Conservation (phyloP, 2,329 filamentous ascomycete genomes). For the Penicillium palitans region DNA sequence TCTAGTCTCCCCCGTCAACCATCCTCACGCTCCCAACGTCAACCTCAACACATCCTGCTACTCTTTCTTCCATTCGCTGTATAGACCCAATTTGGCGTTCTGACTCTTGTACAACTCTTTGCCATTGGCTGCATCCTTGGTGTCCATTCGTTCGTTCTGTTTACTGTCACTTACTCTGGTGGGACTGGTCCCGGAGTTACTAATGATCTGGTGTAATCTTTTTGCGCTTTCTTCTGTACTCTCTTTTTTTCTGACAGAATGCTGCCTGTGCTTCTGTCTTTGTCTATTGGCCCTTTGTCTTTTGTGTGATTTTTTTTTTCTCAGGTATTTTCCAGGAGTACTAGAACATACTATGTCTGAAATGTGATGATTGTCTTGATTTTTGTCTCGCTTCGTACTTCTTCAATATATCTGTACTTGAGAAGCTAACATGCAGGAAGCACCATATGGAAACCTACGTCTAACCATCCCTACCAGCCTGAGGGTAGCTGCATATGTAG, state of each 20-base stretch:
- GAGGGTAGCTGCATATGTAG: too few species aligned
- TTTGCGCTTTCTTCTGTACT: constrained; percentile 14
- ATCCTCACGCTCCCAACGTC: neutral
- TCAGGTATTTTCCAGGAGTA: neutral
- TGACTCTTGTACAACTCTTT: constrained; percentile 23
- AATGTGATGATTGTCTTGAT: constrained; percentile 7
- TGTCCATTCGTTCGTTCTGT: constrained; percentile 22
- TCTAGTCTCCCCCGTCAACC: constrained; percentile 18
- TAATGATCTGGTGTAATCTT: constrained; percentile 27
- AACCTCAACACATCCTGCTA: neutral
- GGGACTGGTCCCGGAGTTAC: constrained; percentile 23
- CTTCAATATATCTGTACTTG: neutral
- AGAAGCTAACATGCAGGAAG: neutral
- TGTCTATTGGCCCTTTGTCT: constrained; percentile 4
- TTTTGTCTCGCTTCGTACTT: neutral
- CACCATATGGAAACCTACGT: too few species aligned
- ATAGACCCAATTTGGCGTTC: constrained; percentile 32
- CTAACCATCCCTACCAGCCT: too few species aligned
- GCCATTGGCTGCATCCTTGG: constrained; percentile 25
- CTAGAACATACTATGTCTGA: constrained; percentile 12
- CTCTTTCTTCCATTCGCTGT: constrained; percentile 28
- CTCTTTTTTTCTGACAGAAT: constrained; percentile 15
- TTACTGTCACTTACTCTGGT: constrained; percentile 13
- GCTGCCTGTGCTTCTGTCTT: constrained; percentile 8
- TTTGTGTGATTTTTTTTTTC: neutral